Evolutionary conservation across 2,329 filamentous ascomycete species (phyloP), one percentile per base, ranked within the genome.

Genomic region (Alternaria arborescens): DNA sequence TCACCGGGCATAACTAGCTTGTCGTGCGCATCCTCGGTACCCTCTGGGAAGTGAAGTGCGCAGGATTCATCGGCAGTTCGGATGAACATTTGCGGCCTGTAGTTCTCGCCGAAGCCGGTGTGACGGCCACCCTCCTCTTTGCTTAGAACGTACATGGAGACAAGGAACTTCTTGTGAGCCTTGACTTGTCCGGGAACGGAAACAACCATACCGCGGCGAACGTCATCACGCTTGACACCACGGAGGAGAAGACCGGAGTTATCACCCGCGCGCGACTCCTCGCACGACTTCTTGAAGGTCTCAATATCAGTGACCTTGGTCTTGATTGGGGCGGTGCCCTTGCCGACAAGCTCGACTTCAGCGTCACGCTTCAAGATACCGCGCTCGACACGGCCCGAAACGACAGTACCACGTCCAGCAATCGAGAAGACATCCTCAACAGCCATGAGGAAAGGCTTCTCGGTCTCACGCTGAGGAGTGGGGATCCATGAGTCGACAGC

Each of bases 271-370:
- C 92, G 89, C 61, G 94, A 97, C 83, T 97, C 93, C 60, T 97
- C 94, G 82, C 95, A 98, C 51, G 93, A 96, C 88, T 99, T 99
- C 88, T 98, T 97, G 88, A 99, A 99, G 69, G 94, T 99, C 86
- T 99, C 95, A 72, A 99, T 98, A 78, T 99, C 96, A 77, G 95
- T 99, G 69, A 99, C 94, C 87, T 97, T 98, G 82, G 95, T 98
- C 89, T 96, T 97, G 86, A 98, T 92, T 70, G 92, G 83, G 46
- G 89, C 86, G 58, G 83, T 82, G 71, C 90, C 89, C 85, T 95
- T 97, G 79, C 95, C 95, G 64, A 99, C 87, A 67, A 99, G 88
- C 86, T 99, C 95, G 70, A 99, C 89, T 78, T 99, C 95, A 67
- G 89, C 86, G 80, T 99, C 95, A 82, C 89, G 92, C 91, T 97